Conservation (phyloP, 306 rosid species). For the Rosa chinensis region DNA sequence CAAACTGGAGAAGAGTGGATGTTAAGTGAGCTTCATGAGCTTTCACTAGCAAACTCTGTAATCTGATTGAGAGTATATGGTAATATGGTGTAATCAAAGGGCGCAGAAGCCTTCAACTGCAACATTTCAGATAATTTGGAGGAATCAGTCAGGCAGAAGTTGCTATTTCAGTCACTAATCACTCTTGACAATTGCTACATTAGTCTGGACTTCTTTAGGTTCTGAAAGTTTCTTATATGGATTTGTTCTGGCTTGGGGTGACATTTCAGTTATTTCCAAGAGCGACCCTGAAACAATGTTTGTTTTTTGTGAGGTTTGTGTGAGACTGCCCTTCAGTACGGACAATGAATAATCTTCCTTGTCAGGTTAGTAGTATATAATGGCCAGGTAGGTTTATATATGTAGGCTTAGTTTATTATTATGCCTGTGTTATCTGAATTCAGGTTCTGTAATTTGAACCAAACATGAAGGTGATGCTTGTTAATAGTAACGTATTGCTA, state of each 20-base stretch:
- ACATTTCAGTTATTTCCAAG: constrained; percentile 37
- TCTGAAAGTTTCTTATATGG: constrained; percentile 44
- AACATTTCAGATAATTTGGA: constrained; percentile 37
- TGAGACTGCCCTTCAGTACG: constrained; percentile 61
- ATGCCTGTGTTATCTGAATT: constrained; percentile 48
- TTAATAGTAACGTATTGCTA: constrained; percentile 52
- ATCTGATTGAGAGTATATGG: constrained; percentile 44
- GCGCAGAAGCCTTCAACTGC: constrained; percentile 29
- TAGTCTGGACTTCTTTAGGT: constrained; percentile 49
- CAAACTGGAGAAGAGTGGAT: constrained; percentile 99
- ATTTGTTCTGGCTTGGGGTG: constrained; percentile 59
- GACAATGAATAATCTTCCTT: constrained; percentile 63
- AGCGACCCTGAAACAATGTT: constrained; percentile 54
- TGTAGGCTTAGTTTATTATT: constrained; percentile 56
- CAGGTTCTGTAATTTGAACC: constrained; percentile 61
- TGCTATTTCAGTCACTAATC: constrained; percentile 37
- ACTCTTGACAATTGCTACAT: constrained; percentile 41
- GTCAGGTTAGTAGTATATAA: constrained; percentile 61
- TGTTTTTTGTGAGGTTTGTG: constrained; percentile 64
- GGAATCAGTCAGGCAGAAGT: constrained; percentile 39
- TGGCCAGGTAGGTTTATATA: constrained; percentile 57
- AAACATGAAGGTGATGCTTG: constrained; percentile 33
- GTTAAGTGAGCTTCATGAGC: constrained; percentile 95
- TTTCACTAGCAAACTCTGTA: constrained; percentile 79
- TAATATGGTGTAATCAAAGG: constrained; percentile 33